A percentile compares a stretch with the other conserved stretches of the same genome.
Evolutionary conservation across 1,284 basidiomycete genomes (phyloP).

Genomic region (Meripilus lineatus): DNA sequence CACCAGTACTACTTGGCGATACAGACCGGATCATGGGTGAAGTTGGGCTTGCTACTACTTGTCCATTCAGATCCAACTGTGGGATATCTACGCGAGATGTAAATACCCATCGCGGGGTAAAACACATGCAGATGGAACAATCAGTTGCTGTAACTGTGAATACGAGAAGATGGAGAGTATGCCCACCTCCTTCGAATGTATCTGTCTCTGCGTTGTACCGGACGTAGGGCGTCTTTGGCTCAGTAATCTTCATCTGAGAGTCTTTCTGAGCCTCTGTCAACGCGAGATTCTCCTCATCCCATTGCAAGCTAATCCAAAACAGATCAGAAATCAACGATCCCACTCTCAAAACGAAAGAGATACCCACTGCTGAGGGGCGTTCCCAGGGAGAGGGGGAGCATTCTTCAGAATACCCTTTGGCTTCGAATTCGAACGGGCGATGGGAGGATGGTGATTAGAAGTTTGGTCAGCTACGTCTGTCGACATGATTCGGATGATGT

Average conservation of each 20-base stretch:
- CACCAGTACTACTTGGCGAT: constrained; percentile 25
- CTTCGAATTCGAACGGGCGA: constrained; percentile 41
- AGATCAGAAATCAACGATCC: constrained; percentile 1
- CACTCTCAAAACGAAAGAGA: constrained; percentile 4
- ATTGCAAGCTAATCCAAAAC: constrained; percentile 54
- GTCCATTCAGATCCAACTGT: constrained; percentile 44
- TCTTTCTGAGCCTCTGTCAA: constrained; percentile 90
- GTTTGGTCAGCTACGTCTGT: constrained; percentile 6
- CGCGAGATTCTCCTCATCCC: constrained; percentile 91
- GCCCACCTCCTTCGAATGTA: constrained; percentile 70
- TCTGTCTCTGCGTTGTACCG: constrained; percentile 86
- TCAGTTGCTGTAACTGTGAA: no score
- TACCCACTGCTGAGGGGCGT: constrained; percentile 41
- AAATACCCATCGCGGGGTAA: constrained; percentile 1
- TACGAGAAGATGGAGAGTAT: neutral
- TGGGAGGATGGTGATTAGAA: constrained; percentile 19
- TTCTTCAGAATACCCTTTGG: constrained; percentile 86
- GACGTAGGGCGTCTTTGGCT: constrained; percentile 95
- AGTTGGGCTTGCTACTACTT: constrained; percentile 22
- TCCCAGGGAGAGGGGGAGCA: constrained; percentile 42
- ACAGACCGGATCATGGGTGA: constrained; percentile 25
- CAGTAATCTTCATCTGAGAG: constrained; percentile 94
- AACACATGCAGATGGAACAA: constrained; percentile 1
- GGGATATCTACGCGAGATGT: constrained; percentile 56
- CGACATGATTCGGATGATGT: no score